These are phyloP conservation scores for Grifola frondosa DNA, from an alignment of 1,284 basidiomycete genomes.

Conservation along the genomic window DNA sequence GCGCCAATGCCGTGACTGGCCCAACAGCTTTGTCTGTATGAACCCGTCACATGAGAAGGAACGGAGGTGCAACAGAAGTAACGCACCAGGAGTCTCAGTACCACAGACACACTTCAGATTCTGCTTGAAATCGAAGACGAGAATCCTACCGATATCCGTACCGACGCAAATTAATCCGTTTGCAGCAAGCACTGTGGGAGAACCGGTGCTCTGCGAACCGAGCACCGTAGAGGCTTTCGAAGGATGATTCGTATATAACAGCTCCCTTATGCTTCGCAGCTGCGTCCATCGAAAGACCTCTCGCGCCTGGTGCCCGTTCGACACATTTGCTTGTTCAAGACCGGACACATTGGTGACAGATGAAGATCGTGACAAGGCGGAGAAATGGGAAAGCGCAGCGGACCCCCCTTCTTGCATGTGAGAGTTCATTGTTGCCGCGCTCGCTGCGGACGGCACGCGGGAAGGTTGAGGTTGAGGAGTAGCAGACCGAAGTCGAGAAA, in stretches of 20 bases:
- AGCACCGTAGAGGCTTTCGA: slow-evolving; percentile 65
- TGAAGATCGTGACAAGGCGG: slow-evolving; percentile 67
- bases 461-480: slow-evolving; percentile 53
- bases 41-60: slow-evolving; percentile 4
- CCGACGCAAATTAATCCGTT: slow-evolving; percentile 92
- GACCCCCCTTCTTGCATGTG: slow-evolving; percentile 44
- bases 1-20: slow-evolving; percentile 85
- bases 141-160: slow-evolving; percentile 73
- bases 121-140: slow-evolving; percentile 92
- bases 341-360: slow-evolving; percentile 58
- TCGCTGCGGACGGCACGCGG: slow-evolving; percentile 48
- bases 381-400: slow-evolving; percentile 65
- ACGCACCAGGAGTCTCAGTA: slow-evolving; percentile 62
- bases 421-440: slow-evolving; percentile 44
- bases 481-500: slow-evolving; percentile 80
- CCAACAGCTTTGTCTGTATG: slow-evolving; percentile 61
- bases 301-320: slow-evolving; percentile 23
- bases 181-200: slow-evolving; percentile 80
- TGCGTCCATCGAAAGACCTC: slow-evolving; percentile 80
- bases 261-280: slow-evolving; percentile 59
- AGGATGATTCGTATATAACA: slow-evolving; percentile 52
- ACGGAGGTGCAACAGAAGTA: not conserved
- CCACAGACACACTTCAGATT: slow-evolving; percentile 80
- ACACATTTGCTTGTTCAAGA: slow-evolving; percentile 6
- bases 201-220: slow-evolving; percentile 55